phyloP scores from a whole-genome alignment of 2,329 filamentous ascomycete genomes.

The Alternaria brassicae region DNA sequence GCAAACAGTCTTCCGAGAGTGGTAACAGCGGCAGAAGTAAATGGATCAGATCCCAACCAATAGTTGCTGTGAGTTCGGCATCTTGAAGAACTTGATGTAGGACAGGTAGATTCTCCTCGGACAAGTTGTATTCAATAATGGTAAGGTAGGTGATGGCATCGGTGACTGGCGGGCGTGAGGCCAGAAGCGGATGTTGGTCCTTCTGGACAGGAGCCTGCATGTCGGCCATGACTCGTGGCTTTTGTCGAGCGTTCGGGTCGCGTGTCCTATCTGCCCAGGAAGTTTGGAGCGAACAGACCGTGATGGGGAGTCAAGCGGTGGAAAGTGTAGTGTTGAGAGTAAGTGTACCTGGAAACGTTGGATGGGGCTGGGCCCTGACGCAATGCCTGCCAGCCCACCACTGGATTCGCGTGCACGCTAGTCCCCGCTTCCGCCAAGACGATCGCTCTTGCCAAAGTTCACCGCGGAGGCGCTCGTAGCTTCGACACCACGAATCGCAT shows the following conservation, averaged over 20 bases:
- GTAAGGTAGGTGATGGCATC: slow-evolving; percentile 81
- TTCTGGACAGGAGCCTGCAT: slow-evolving; percentile 32
- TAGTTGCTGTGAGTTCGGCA: slow-evolving; percentile 72
- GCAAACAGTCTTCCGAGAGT: slow-evolving; percentile 71
- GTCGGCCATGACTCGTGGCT: slow-evolving; percentile 38
- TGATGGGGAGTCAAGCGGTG: neutral
- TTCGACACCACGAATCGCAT: slow-evolving; percentile 14
- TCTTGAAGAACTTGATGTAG: slow-evolving; percentile 74
- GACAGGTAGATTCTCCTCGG: slow-evolving; percentile 69
- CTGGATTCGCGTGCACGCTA: slow-evolving; percentile 15
- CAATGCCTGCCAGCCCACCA: slow-evolving; percentile 21
- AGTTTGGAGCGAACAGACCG: neutral
- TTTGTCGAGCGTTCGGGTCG: neutral
- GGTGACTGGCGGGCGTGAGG: slow-evolving; percentile 66
- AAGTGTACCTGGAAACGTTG: slow-evolving; percentile 10
- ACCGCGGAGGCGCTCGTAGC: slow-evolving; percentile 16
- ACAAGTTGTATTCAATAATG: slow-evolving; percentile 76
- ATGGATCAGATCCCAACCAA: slow-evolving; percentile 84
- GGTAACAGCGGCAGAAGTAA: slow-evolving; percentile 72
- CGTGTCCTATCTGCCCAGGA: neutral
- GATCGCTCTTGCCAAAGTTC: slow-evolving; percentile 28
- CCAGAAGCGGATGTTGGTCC: slow-evolving; percentile 59
- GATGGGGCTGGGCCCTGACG: slow-evolving; percentile 20
- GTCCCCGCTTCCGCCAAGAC: slow-evolving; percentile 25
- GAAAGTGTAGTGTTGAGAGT: slow-evolving; percentile 4